phyloP scores from a whole-genome alignment of 139 green algal genomes.

The Micractinium conductrix region DNA sequence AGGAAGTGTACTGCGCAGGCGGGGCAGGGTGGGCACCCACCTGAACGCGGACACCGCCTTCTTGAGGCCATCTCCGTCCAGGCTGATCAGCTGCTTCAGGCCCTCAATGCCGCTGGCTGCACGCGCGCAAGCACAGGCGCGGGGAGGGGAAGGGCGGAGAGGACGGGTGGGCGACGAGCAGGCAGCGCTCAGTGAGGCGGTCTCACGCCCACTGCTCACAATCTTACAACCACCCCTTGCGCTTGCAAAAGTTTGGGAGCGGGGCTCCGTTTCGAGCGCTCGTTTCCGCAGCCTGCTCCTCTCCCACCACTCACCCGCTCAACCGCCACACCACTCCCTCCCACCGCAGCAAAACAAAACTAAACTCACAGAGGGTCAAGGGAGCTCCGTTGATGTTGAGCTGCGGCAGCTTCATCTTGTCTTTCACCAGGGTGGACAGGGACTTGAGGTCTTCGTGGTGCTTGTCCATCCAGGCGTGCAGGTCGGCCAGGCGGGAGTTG shows the following conservation, averaged over 20 bases:
- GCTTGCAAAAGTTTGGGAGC: no score
- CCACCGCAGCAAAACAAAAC: background rate
- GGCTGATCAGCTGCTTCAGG: background rate
- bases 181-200: background rate
- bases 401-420: background rate
- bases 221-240: background rate
- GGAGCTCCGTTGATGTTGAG: conserved; percentile 2
- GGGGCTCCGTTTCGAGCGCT: no score
- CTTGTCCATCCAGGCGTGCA: conserved; percentile 15
- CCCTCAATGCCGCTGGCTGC: background rate
- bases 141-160: background rate
- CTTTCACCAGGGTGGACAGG: background rate
- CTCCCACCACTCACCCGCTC: no score
- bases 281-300: no score
- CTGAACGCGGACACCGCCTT: no score
- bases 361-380: background rate
- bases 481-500: background rate
- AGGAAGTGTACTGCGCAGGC: no score
- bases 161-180: background rate
- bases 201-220: background rate
- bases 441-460: background rate
- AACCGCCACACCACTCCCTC: background rate
- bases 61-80: no score
- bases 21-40: no score
- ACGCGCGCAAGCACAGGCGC: background rate